A percentile compares a stretch with the other conserved stretches of the same genome.
Evolutionary conservation across 345 rosid genomes (phyloP).

Genomic region (Eucalyptus victrix): DNA sequence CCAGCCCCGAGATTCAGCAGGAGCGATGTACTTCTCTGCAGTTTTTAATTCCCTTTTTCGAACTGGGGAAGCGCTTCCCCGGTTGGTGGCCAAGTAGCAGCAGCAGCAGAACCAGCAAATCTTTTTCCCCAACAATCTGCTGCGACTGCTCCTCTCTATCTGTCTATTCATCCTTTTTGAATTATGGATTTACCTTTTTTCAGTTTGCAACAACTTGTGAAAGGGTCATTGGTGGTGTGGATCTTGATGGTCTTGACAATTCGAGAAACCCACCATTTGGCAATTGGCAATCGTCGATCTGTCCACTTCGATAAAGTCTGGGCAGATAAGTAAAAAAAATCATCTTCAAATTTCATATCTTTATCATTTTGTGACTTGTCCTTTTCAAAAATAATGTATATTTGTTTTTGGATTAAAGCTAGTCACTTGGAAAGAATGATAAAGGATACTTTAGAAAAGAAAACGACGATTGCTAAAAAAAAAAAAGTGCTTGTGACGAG

Average conservation of each 20-base stretch:
- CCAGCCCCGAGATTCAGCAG: background rate
- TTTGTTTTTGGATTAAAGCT: accelerated
- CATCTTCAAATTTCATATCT: background rate
- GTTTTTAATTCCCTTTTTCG: background rate
- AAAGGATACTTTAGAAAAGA: background rate
- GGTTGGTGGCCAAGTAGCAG: background rate
- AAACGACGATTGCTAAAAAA: background rate
- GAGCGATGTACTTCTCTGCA: background rate
- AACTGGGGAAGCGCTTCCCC: background rate
- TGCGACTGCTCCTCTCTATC: background rate
- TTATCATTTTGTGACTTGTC: background rate
- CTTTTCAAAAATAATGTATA: background rate
- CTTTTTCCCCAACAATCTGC: background rate
- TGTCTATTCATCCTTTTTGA: background rate
- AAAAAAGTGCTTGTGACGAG: background rate
- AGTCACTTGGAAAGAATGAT: accelerated
- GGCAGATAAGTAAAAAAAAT: background rate
- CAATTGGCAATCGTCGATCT: background rate
- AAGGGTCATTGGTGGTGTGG: background rate
- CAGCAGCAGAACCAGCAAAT: background rate
- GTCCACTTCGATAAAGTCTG: background rate
- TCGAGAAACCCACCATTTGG: background rate
- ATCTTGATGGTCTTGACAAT: background rate
- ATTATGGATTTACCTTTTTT: background rate
- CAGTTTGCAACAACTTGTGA: background rate